These are phyloP conservation scores for Ophiostoma perfectum DNA, from an alignment of 2,329 filamentous ascomycete species.

Conservation along the genomic window DNA sequence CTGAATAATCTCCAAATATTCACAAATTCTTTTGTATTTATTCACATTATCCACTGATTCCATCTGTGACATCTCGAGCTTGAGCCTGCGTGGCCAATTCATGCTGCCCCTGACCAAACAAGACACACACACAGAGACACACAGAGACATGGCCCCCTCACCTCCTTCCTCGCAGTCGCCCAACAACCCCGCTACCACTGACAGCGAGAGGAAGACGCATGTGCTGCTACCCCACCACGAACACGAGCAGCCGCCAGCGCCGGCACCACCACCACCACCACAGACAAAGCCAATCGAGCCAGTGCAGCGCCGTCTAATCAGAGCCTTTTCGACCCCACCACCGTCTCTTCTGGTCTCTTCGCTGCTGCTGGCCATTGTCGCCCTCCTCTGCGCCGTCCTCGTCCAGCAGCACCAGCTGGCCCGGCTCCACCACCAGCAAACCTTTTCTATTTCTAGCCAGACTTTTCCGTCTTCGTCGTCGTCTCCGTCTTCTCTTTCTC, in stretches of 20 bases:
- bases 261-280: background rate
- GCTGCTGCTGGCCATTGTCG: slow-evolving; percentile 28
- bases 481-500: slow-evolving; percentile 3
- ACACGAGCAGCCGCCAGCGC: background rate
- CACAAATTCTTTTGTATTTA: background rate
- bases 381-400: slow-evolving; percentile 24
- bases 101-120: background rate
- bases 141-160: background rate
- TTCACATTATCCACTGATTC: background rate
- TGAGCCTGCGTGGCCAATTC: background rate
- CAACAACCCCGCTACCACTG: slow-evolving; percentile 11
- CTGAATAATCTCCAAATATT: background rate
- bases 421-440: slow-evolving; percentile 15
- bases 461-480: slow-evolving; percentile 16
- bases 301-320: background rate
- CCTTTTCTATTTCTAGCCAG: slow-evolving; percentile 17
- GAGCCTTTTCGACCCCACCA: slow-evolving; percentile 35
- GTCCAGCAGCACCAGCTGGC: slow-evolving; percentile 21
- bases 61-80: background rate
- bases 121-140: background rate
- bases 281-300: background rate
- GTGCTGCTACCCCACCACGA: slow-evolving; percentile 11
- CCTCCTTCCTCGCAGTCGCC: background rate
- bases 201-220: slow-evolving; percentile 1
- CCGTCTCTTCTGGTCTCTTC: slow-evolving; percentile 28